These are phyloP conservation scores for Verbascum thapsus DNA, from an alignment of 257 asterid genomes.

Conservation along the genomic window DNA sequence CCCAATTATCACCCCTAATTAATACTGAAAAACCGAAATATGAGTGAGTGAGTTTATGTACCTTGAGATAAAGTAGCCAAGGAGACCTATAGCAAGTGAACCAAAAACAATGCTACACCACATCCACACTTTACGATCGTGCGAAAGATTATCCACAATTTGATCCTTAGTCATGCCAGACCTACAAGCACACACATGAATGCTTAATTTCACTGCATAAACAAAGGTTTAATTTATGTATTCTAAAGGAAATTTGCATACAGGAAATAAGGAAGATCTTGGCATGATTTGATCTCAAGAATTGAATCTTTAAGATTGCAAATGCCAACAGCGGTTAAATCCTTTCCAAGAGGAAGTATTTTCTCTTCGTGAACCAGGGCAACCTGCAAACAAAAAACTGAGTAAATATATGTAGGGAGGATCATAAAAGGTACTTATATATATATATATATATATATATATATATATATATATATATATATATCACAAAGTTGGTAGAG, in stretches of 20 bases:
- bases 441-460: too few species aligned
- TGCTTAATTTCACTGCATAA: not conserved
- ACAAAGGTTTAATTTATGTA: slow-evolving; percentile 1
- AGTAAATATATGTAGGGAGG: not conserved
- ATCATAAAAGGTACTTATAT: too few species aligned
- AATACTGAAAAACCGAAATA: too few species aligned
- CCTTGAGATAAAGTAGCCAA: slow-evolving; percentile 81
- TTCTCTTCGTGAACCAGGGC: slow-evolving; percentile 87
- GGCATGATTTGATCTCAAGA: slow-evolving; percentile 72
- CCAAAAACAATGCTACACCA: slow-evolving; percentile 82
- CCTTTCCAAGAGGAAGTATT: slow-evolving; percentile 81
- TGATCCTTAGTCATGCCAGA: slow-evolving; percentile 74
- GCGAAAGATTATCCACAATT: slow-evolving; percentile 69
- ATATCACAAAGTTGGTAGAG: slow-evolving; percentile 19
- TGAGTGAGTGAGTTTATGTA: slow-evolving; percentile 29
- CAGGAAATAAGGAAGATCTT: slow-evolving; percentile 86
- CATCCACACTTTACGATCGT: slow-evolving; percentile 53
- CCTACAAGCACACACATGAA: slow-evolving; percentile 42
- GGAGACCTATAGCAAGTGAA: slow-evolving; percentile 69
- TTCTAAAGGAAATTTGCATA: slow-evolving; percentile 19
- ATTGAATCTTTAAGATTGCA: slow-evolving; percentile 61
- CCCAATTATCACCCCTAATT: too few species aligned
- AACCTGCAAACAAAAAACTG: slow-evolving; percentile 56
- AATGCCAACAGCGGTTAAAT: slow-evolving; percentile 78
- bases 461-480: too few species aligned